These are phyloP conservation scores for Phaeophleospora eucalypticola DNA, from an alignment of 2,329 filamentous ascomycete species.

Conservation along the genomic window DNA sequence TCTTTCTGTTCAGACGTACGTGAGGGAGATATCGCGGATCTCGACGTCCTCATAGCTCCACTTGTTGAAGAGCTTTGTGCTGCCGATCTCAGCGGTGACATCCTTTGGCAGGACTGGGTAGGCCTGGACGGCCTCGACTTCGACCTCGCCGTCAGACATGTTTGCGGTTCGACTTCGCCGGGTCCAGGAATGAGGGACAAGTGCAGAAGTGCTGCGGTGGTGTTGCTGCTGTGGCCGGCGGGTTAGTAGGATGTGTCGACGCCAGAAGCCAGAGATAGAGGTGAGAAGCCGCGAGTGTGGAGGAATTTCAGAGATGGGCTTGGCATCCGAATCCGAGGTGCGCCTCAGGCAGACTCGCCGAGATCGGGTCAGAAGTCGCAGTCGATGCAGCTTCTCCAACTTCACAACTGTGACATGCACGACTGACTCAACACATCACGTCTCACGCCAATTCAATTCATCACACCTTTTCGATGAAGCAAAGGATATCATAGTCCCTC, in stretches of 20 bases:
- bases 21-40: constrained; percentile 99
- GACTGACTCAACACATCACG: too few relatives aligned
- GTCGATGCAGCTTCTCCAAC: too few relatives aligned
- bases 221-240: constrained; percentile 1
- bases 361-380: too few relatives aligned
- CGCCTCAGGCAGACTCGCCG: too few relatives aligned
- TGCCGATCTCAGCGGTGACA: constrained; percentile 81
- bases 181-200: neutral
- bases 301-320: too few relatives aligned
- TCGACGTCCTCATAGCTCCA: constrained; percentile 99
- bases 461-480: too few relatives aligned
- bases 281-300: too few relatives aligned
- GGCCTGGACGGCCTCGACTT: constrained; percentile 81
- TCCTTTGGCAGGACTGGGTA: constrained; percentile 89
- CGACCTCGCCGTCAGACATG: constrained; percentile 97
- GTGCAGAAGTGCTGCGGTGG: constrained; percentile 2
- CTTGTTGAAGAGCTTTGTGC: constrained; percentile 97
- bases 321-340: too few relatives aligned
- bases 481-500: too few relatives aligned
- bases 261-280: neutral
- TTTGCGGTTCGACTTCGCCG: constrained; percentile 35
- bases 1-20: constrained; percentile 61
- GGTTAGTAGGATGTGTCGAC: constrained; percentile 3
- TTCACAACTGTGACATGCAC: too few relatives aligned
- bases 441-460: too few relatives aligned